phyloP scores from a whole-genome alignment of 2,329 filamentous ascomycete genomes.

The Cercospora brassicicola region DNA sequence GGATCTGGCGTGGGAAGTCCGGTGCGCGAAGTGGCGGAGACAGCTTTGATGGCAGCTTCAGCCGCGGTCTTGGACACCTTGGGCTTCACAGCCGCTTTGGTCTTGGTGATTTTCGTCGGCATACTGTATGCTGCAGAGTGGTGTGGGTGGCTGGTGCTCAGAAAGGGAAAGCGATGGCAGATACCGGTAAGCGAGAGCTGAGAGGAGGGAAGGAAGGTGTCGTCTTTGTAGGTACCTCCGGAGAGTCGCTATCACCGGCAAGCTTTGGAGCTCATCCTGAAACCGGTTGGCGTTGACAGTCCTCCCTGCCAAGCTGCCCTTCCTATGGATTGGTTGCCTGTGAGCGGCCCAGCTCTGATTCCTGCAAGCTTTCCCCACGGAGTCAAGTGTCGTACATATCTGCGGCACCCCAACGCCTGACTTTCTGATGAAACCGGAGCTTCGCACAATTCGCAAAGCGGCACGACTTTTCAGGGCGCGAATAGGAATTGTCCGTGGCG shows the following conservation, averaged over 20 bases:
- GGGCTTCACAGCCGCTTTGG: neutral
- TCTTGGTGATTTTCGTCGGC: neutral
- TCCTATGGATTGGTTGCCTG: neutral
- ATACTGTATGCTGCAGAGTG: neutral
- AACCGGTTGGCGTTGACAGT: neutral
- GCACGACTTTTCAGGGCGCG: neutral
- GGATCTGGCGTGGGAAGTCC: neutral
- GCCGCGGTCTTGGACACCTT: neutral
- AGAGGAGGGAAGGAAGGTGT: neutral
- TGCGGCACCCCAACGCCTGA: neutral
- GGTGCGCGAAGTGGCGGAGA: neutral
- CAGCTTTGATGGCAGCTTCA: neutral
- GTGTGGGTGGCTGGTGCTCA: neutral
- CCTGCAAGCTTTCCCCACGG: neutral
- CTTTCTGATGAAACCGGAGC: neutral
- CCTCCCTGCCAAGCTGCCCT: neutral
- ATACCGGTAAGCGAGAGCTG: neutral
- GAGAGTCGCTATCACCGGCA: neutral
- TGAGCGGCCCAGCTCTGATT: neutral
- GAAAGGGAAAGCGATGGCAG: neutral
- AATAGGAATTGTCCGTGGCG: neutral
- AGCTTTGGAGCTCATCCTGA: neutral
- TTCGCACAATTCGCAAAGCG: constrained; percentile 1
- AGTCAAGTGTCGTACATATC: neutral
- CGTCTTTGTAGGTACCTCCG: neutral